Evolutionary conservation across 2,329 filamentous ascomycete species (phyloP).

Genomic region (Fusarium anthophilum): DNA sequence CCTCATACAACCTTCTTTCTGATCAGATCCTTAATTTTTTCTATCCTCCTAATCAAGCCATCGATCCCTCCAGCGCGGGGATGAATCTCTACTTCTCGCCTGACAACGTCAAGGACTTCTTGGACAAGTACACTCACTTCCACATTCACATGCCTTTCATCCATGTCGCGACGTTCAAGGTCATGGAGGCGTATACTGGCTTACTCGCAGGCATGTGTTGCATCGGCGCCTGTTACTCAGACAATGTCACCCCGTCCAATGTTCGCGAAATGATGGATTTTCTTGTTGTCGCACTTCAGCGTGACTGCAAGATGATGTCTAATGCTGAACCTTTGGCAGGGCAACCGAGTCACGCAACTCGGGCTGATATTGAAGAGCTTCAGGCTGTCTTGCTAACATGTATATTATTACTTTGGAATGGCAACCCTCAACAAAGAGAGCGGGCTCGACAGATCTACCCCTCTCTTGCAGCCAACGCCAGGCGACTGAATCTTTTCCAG

Average conservation of each 20-base stretch:
- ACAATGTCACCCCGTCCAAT: constrained; percentile 65
- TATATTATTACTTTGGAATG: constrained; percentile 74
- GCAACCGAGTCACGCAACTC: constrained; percentile 41
- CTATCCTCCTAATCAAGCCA: constrained; percentile 56
- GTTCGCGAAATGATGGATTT: constrained; percentile 75
- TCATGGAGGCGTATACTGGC: constrained; percentile 71
- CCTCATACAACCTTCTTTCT: constrained; percentile 64
- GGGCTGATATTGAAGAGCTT: constrained; percentile 69
- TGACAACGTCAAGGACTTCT: constrained; percentile 75
- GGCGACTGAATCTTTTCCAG: constrained; percentile 65
- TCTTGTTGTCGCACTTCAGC: constrained; percentile 66
- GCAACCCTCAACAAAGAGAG: constrained; percentile 71
- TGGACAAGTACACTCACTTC: constrained; percentile 76
- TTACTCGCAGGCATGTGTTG: constrained; percentile 76
- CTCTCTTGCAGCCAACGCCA: constrained; percentile 64
- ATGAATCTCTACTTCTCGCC: constrained; percentile 71
- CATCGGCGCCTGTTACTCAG: constrained; percentile 79
- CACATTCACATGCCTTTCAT: constrained; percentile 78
- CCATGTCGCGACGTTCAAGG: constrained; percentile 76
- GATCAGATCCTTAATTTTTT: constrained; percentile 66
- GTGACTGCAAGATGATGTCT: constrained; percentile 60
- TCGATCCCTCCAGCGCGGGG: constrained; percentile 65
- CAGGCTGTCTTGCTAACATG: constrained; percentile 72
- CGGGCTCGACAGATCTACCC: constrained; percentile 68
- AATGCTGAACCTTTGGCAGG: constrained; percentile 31